These are phyloP conservation scores for Populus nigra DNA, from an alignment of 345 rosid species.

Conservation along the genomic window DNA sequence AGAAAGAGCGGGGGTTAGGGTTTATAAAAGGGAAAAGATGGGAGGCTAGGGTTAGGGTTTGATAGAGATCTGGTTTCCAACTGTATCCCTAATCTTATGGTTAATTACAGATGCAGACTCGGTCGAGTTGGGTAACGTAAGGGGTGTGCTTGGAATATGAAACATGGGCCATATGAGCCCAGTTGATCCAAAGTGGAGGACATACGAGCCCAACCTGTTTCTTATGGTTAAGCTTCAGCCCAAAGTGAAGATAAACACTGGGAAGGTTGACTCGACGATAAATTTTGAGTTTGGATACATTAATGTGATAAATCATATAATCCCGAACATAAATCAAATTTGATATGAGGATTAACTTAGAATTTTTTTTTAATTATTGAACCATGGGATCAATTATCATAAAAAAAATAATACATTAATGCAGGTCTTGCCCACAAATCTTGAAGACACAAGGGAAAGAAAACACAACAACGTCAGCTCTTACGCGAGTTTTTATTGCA, in stretches of 20 bases:
- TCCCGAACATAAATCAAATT: no score
- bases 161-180: neutral
- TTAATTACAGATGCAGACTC: neutral
- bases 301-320: no score
- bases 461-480: no score
- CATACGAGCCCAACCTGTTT: rapidly evolving
- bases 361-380: no score
- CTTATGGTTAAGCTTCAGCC: neutral
- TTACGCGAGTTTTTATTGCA: no score
- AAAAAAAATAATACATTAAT: no score
- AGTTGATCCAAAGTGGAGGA: neutral
- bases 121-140: no score
- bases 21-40: neutral
- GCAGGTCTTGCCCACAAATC: no score
- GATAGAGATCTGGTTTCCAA: neutral
- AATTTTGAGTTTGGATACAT: neutral
- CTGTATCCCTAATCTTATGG: neutral
- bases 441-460: no score
- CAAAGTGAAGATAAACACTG: neutral
- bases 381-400: no score
- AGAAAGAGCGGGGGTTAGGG: neutral
- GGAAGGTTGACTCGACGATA: neutral
- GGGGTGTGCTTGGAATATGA: no score
- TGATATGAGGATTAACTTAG: no score
- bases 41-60: conserved; percentile 2